These are phyloP conservation scores for Apocynum venetum DNA, from an alignment of 257 asterid genomes.

Conservation along the genomic window DNA sequence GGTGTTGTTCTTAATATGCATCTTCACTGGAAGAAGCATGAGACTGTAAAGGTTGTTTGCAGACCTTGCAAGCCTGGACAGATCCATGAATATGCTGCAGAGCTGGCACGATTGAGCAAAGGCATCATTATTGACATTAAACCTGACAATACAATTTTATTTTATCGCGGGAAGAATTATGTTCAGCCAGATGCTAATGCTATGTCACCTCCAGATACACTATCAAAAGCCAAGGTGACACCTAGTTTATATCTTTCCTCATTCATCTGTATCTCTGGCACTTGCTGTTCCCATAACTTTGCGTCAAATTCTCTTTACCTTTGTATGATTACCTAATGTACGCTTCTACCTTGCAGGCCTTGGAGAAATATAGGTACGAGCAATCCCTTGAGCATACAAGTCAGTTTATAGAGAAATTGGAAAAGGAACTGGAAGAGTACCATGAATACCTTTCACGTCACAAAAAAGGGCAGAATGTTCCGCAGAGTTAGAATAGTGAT, in stretches of 20 bases:
- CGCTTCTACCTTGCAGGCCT: slow-evolving; percentile 50
- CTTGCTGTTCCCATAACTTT: not conserved
- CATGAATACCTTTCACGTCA: slow-evolving; percentile 62
- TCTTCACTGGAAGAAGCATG: slow-evolving; percentile 96
- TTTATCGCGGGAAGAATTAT: slow-evolving; percentile 89
- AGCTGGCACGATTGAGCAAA: slow-evolving; percentile 78
- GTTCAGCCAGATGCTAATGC: slow-evolving; percentile 71
- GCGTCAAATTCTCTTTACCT: not conserved
- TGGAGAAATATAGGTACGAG: slow-evolving; percentile 68
- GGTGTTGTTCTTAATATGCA: slow-evolving; percentile 98
- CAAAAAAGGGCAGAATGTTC: slow-evolving; percentile 30
- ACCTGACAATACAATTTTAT: slow-evolving; percentile 63
- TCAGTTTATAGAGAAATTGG: slow-evolving; percentile 82
- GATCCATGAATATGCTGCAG: slow-evolving; percentile 72
- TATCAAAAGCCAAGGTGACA: slow-evolving; percentile 87
- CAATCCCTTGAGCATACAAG: slow-evolving; percentile 93
- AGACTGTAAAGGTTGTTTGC: slow-evolving; percentile 84
- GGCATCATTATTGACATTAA: slow-evolving; percentile 73
- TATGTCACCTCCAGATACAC: slow-evolving; percentile 85
- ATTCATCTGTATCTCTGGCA: not conserved
- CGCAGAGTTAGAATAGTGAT: slow-evolving; percentile 16
- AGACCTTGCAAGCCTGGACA: slow-evolving; percentile 93
- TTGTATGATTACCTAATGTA: not conserved
- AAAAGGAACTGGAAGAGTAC: slow-evolving; percentile 77
- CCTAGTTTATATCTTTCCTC: not conserved